These are phyloP conservation scores for Closterium sp. DNA, from an alignment of 139 green algal species.

Conservation along the genomic window DNA sequence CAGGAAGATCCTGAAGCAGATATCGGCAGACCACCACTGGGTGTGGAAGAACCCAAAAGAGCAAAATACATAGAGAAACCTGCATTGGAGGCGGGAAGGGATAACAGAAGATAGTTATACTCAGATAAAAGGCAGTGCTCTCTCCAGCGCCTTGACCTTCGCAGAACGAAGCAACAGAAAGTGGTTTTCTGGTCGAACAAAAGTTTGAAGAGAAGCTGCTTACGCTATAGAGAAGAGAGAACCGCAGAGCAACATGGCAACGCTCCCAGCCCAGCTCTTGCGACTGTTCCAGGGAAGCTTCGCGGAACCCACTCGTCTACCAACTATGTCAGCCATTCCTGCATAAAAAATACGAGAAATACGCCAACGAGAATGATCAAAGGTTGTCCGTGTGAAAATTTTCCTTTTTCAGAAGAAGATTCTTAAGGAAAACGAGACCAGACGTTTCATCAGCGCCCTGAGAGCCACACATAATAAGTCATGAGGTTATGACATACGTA, in stretches of 20 bases:
- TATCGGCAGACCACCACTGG: not conserved
- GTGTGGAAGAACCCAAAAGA: not conserved
- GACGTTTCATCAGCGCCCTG: no score
- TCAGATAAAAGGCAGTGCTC: no score
- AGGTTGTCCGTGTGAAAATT: no score
- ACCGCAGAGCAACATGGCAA: slow-evolving; percentile 74
- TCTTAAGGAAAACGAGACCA: no score
- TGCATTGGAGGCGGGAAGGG: no score
- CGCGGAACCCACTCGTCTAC: slow-evolving; percentile 61
- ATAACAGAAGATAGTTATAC: no score
- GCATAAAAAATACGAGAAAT: not conserved
- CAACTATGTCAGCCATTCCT: slow-evolving; percentile 88
- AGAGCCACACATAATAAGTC: no score
- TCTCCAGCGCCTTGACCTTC: no score
- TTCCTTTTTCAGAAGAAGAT: no score
- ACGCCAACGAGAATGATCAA: no score
- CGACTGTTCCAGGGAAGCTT: slow-evolving; percentile 78
- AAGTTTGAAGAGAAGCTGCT: not conserved
- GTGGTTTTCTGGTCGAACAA: no score
- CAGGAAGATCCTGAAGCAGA: not conserved
- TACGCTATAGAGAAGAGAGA: not conserved
- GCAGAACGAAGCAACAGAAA: no score
- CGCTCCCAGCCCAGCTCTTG: slow-evolving; percentile 85
- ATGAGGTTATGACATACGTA: not conserved
- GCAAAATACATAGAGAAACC: not conserved